phyloP scores from a whole-genome alignment of 106 monocot genomes.

The Dendrobium chrysotoxum region DNA sequence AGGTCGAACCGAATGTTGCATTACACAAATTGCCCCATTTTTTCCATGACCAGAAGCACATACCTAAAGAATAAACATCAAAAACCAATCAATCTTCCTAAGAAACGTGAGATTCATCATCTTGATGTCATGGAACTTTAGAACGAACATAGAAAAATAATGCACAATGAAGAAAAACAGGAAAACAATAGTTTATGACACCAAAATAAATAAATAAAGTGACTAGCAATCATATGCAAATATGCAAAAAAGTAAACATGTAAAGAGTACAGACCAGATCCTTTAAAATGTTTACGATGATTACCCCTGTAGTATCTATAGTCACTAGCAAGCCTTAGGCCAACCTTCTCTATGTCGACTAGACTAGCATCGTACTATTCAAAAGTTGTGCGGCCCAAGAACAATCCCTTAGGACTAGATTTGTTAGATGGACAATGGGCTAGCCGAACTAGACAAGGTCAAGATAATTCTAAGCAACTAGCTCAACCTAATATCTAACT shows the following conservation, averaged over 20 bases:
- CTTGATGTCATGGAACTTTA: neutral
- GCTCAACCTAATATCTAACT: neutral
- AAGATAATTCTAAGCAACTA: neutral
- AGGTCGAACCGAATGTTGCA: slow-evolving; percentile 87
- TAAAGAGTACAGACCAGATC: neutral
- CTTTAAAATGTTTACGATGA: neutral
- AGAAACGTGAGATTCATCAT: neutral
- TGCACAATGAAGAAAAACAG: neutral
- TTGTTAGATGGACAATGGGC: neutral
- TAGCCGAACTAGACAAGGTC: neutral
- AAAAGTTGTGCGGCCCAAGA: too few species aligned
- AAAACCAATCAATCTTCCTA: neutral
- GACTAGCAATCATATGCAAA: neutral
- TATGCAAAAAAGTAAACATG: neutral
- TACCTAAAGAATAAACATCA: slow-evolving; percentile 32
- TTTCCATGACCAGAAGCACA: slow-evolving; percentile 96
- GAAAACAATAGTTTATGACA: neutral
- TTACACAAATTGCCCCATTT: slow-evolving; percentile 83
- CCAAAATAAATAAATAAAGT: neutral
- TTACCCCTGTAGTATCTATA: neutral
- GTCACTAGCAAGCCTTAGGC: neutral
- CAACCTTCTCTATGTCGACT: neutral
- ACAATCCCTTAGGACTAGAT: neutral
- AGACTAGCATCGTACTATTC: too few species aligned
- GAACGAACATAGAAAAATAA: neutral